phyloP scores from a whole-genome alignment of 352 stramenopile genomes.

The Phytopythium cucurbitacearum region DNA sequence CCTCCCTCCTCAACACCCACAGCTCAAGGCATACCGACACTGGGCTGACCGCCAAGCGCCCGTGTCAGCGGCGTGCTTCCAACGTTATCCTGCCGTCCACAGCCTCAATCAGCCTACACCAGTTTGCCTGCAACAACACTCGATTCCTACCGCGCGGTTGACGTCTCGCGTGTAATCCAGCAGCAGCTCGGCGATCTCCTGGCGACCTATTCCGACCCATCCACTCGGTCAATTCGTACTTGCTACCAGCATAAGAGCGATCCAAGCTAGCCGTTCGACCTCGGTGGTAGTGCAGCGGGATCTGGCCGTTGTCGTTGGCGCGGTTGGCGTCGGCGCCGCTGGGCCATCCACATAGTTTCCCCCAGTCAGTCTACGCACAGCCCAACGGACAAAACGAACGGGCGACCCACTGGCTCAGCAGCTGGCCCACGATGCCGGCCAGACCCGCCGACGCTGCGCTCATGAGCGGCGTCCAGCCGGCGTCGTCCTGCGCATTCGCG shows the following conservation, averaged over 20 bases:
- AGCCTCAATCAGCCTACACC: neutral
- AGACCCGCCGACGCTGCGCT: conserved; percentile 64
- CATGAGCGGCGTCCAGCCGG: conserved; percentile 75
- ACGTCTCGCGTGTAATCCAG: conserved; percentile 65
- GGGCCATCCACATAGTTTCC: neutral
- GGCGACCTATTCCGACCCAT: conserved; percentile 24
- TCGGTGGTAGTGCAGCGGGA: conserved; percentile 73
- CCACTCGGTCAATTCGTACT: too few relatives aligned
- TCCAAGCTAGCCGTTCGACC: conserved; percentile 15
- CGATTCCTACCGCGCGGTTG: conserved; percentile 37
- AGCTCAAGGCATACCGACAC: conserved; percentile 24
- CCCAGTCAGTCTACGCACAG: neutral
- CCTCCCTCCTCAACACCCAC: neutral
- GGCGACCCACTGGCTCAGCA: conserved; percentile 47
- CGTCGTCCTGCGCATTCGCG: conserved; percentile 67
- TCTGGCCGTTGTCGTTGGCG: conserved; percentile 65
- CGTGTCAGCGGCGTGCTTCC: conserved; percentile 62
- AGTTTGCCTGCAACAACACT: too few relatives aligned
- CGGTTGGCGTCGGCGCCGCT: conserved; percentile 65
- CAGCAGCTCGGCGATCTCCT: conserved; percentile 63
- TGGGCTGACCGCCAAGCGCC: conserved; percentile 50
- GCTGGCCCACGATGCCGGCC: conserved; percentile 39
- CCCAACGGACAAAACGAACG: neutral
- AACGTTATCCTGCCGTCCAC: conserved; percentile 39
- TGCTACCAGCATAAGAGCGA: neutral